These are phyloP conservation scores for Lactarius tabidus DNA, from an alignment of 768 basidiomycete species.

Conservation along the genomic window DNA sequence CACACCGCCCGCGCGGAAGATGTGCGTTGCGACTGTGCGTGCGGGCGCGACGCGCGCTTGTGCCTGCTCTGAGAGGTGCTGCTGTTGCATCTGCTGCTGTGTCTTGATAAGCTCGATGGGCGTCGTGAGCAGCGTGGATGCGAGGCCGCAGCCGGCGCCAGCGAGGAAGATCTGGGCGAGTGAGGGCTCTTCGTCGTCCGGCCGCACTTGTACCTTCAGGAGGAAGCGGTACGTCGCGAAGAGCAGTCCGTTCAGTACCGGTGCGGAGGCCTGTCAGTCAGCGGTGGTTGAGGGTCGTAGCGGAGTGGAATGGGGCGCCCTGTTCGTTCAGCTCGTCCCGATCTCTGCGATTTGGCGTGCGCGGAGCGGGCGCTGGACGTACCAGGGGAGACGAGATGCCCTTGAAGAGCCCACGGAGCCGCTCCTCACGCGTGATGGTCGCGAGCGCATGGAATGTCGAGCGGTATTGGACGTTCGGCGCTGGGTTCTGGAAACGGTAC, in stretches of 20 bases:
- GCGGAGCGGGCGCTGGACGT: constrained; percentile 29
- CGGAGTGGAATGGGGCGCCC: no score
- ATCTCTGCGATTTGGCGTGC: background rate
- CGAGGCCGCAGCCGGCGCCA: constrained; percentile 74
- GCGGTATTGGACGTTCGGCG: constrained; percentile 50
- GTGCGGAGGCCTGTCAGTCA: constrained; percentile 52
- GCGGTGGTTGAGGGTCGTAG: background rate
- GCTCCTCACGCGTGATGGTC: constrained; percentile 69
- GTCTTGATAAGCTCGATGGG: constrained; percentile 90
- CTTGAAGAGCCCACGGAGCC: constrained; percentile 64
- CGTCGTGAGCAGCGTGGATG: constrained; percentile 75
- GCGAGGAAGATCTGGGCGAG: constrained; percentile 72
- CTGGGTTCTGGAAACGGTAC: constrained; percentile 71
- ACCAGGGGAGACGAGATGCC: constrained; percentile 81
- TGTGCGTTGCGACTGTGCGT: constrained; percentile 51
- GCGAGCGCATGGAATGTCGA: constrained; percentile 62
- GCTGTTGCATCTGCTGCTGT: constrained; percentile 60
- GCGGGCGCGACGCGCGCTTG: constrained; percentile 25
- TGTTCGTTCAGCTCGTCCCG: background rate
- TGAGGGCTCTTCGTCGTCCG: constrained; percentile 46
- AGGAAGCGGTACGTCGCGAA: constrained; percentile 83
- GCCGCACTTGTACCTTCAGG: constrained; percentile 59
- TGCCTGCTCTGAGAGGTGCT: background rate
- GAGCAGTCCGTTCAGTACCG: constrained; percentile 79
- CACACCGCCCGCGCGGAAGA: constrained; percentile 54